A percentile compares a stretch with the other conserved stretches of the same genome.
These are phyloP conservation scores for Colletotrichum costaricense DNA, from an alignment of 2,329 filamentous ascomycete species.

Conservation along the genomic window DNA sequence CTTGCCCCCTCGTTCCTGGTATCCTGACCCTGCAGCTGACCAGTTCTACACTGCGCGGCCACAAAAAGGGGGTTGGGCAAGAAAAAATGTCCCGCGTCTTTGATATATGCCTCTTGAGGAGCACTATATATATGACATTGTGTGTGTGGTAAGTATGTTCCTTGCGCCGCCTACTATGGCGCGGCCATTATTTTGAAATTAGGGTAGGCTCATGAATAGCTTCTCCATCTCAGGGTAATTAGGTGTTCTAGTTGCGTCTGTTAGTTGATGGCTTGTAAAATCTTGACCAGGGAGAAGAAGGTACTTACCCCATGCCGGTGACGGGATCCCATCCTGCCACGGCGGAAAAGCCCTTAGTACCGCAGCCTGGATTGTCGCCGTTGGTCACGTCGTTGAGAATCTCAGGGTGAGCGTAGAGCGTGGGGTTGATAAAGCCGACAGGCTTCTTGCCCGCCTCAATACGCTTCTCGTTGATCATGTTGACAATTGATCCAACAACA, in stretches of 20 bases:
- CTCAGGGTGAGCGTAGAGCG: slow-evolving; percentile 42
- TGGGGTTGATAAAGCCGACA: slow-evolving; percentile 39
- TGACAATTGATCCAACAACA: slow-evolving; percentile 47
- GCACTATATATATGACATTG: not conserved
- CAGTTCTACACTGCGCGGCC: not conserved
- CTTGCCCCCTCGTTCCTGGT: not conserved
- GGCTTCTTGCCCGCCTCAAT: slow-evolving; percentile 43
- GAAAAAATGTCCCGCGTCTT: not conserved
- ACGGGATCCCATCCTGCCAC: slow-evolving; percentile 32
- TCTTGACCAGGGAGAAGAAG: no score
- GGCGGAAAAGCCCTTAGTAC: slow-evolving; percentile 44
- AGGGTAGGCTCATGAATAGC: slow-evolving; percentile 35
- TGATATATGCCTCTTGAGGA: not conserved
- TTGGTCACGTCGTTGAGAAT: slow-evolving; percentile 44
- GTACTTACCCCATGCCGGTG: slow-evolving; percentile 30
- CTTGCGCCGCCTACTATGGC: not conserved
- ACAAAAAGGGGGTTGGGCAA: slow-evolving; percentile 4
- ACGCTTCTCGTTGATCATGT: slow-evolving; percentile 45
- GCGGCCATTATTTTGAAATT: slow-evolving; percentile 1
- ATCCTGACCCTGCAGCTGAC: slow-evolving; percentile 10
- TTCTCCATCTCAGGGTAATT: slow-evolving; percentile 36
- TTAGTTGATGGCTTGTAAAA: no score
- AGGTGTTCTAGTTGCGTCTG: slow-evolving; percentile 13
- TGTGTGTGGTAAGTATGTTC: slow-evolving; percentile 6
- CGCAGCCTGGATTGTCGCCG: slow-evolving; percentile 46